Evolutionary conservation across 2,329 filamentous ascomycete genomes (phyloP).

Genomic region (Ophiocordyceps camponoti-saundersi): DNA sequence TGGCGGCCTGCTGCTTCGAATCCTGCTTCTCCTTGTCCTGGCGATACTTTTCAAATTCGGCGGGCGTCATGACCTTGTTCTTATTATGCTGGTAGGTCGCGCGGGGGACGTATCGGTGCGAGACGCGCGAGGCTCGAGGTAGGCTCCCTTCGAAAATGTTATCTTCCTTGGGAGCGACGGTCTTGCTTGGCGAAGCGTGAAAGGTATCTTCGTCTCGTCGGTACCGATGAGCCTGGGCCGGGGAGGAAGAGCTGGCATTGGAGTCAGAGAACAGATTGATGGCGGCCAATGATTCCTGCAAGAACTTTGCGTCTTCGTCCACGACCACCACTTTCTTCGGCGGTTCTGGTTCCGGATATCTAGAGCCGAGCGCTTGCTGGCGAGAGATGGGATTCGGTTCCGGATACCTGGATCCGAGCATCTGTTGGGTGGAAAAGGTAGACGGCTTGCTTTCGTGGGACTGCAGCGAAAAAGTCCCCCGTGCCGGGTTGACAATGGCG

Average conservation of each 20-base stretch:
- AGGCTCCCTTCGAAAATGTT: constrained; percentile 36
- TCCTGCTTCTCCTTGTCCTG: constrained; percentile 52
- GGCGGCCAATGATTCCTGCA: constrained; percentile 34
- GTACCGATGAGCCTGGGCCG: constrained; percentile 11
- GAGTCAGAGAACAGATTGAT: constrained; percentile 24
- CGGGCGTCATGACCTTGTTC: constrained; percentile 79
- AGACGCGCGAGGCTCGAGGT: constrained; percentile 18
- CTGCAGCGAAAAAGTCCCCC: neutral
- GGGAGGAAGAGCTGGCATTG: constrained; percentile 5
- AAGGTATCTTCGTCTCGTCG: constrained; percentile 23
- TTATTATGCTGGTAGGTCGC: constrained; percentile 21
- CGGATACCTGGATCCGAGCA: neutral
- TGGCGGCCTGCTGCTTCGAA: constrained; percentile 21
- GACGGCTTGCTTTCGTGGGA: neutral
- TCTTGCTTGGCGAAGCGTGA: constrained; percentile 10
- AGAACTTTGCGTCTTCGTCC: constrained; percentile 34
- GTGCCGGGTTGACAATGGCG: neutral
- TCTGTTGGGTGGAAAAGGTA: neutral
- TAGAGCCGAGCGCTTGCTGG: constrained; percentile 13
- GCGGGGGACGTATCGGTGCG: constrained; percentile 17
- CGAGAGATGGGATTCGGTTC: constrained; percentile 15
- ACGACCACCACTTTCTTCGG: constrained; percentile 17
- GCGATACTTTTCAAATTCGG: constrained; percentile 68
- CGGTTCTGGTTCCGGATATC: constrained; percentile 9
- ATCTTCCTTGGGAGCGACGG: constrained; percentile 25